These are phyloP conservation scores for Vitis labrusca DNA, from an alignment of 164 flowering plant genomes.

Conservation along the genomic window DNA sequence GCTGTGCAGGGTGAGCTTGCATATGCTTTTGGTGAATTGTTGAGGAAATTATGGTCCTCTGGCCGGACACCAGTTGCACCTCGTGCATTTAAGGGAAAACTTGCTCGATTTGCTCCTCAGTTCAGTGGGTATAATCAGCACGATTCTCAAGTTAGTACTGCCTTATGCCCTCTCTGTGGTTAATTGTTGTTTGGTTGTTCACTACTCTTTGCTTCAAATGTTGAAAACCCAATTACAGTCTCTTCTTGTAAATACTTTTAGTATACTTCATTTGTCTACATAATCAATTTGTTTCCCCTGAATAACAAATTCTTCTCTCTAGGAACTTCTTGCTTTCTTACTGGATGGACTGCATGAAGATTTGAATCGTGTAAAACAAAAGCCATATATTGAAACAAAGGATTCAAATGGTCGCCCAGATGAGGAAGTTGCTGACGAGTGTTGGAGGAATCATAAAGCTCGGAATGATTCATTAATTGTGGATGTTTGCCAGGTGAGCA, in stretches of 20 bases:
- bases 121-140: slow-evolving; percentile 99
- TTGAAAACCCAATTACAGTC: too few species aligned
- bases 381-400: slow-evolving; percentile 86
- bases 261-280: not conserved
- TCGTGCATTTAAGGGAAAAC: slow-evolving; percentile 88
- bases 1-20: slow-evolving; percentile 95
- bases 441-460: slow-evolving; percentile 91
- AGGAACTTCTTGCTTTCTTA: slow-evolving; percentile 97
- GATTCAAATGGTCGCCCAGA: slow-evolving; percentile 85
- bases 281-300: not conserved
- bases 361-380: slow-evolving; percentile 86
- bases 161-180: not conserved
- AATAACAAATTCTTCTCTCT: slow-evolving; percentile 8
- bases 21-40: slow-evolving; percentile 91
- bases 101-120: slow-evolving; percentile 96
- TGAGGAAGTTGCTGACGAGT: slow-evolving; percentile 81
- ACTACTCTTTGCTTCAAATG: too few species aligned
- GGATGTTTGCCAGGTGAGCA: slow-evolving; percentile 85
- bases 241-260: not conserved
- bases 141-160: slow-evolving; percentile 86
- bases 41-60: slow-evolving; percentile 93
- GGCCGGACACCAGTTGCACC: slow-evolving; percentile 84
- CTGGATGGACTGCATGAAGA: slow-evolving; percentile 98
- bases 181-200: not conserved
- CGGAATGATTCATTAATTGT: slow-evolving; percentile 94